phyloP scores from a whole-genome alignment of 768 basidiomycete genomes.

The Tricholoma saponaceum region DNA sequence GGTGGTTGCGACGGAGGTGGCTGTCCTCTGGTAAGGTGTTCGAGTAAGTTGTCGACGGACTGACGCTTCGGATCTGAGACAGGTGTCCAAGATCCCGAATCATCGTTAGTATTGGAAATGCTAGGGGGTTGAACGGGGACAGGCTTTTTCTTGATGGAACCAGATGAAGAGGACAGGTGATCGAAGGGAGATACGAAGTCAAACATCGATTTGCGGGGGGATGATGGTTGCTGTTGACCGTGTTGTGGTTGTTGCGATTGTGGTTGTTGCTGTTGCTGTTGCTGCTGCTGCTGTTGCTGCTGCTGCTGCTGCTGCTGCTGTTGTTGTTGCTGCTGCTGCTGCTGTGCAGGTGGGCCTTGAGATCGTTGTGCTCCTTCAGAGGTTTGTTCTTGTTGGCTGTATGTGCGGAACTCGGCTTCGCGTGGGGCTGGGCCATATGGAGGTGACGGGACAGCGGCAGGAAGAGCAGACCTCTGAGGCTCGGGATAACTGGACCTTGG shows the following conservation, averaged over 20 bases:
- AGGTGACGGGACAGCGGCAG: slow-evolving; percentile 42
- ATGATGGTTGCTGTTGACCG: slow-evolving; percentile 52
- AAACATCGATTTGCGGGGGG: slow-evolving; percentile 78
- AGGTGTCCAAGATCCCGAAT: slow-evolving; percentile 50
- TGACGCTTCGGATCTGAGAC: slow-evolving; percentile 67
- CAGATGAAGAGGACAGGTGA: slow-evolving; percentile 54
- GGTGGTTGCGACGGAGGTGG: slow-evolving; percentile 27
- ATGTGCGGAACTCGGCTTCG: slow-evolving; percentile 43
- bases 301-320: slow-evolving; percentile 47
- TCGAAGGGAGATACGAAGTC: slow-evolving; percentile 85
- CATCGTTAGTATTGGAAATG: slow-evolving; percentile 47
- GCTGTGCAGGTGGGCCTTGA: slow-evolving; percentile 28
- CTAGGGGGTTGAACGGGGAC: slow-evolving; percentile 44
- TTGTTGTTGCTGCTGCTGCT: slow-evolving; percentile 45
- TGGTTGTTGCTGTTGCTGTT: slow-evolving; percentile 28
- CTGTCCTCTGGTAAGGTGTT: slow-evolving; percentile 60
- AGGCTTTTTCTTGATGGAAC: slow-evolving; percentile 64
- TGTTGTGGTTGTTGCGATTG: too few species aligned
- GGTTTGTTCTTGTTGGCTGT: slow-evolving; percentile 37
- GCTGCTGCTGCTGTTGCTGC: slow-evolving; percentile 33
- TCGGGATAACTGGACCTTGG: slow-evolving; percentile 51
- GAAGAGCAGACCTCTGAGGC: slow-evolving; percentile 33
- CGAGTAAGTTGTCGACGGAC: slow-evolving; percentile 79
- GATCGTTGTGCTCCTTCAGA: slow-evolving; percentile 37
- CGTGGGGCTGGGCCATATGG: slow-evolving; percentile 41